Base-by-base conservation (phyloP, 768 basidiomycete genomes). In the Polyporus arcularius region DNA sequence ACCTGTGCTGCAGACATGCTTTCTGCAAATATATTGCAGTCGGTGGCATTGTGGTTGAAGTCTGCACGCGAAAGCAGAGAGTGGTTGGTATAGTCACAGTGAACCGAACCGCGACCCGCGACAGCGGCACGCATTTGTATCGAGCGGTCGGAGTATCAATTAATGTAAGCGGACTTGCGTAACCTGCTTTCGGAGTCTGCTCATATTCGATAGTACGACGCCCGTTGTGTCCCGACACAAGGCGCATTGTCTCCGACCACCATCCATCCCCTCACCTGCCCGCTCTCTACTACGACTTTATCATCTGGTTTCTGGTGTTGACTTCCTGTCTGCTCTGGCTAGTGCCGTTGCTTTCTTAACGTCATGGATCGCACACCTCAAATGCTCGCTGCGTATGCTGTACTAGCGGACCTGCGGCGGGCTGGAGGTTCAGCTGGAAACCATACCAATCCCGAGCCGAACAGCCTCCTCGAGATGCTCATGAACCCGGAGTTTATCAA, bases 1-100 rank as follows among this genome's bases (percentile, higher is more conserved):
- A 96, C 50, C 77, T 81, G 69, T 94, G 92, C 59, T 84, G 77
- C 16, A 86, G 79, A 70, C 92, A 92, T 15, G 84, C 82, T 58
- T 89, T 86, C 73, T 94, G 92, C 12, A 92, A 70, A 64, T 77
- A 80, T 45, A 84, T 48, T 1, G 64, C 40, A 18, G 64, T 65
- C 9, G 15, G 15, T 1, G 48, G 39, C 57, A 63, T 58, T 28
- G 55, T 46, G n/a, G 7, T 21, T 18, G 51, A 31, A 28, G 31
- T 21, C 2, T 28, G 31, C 46, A 7, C 35, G 53, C 43, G 39
- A 18, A 14, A 15, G 8, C 15, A 12, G 31, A 30, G 31, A 5
- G 35, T 30, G 32, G 49, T 32, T 46, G 32, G 28, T n/a, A 26
- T 28, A 38, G 21, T 9, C 21, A 26, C 21, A 15, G 16, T 51